A percentile compares a stretch with the other conserved stretches of the same genome.
Conservation (phyloP, 2,329 filamentous ascomycete species). For the Botrytis elliptica region DNA sequence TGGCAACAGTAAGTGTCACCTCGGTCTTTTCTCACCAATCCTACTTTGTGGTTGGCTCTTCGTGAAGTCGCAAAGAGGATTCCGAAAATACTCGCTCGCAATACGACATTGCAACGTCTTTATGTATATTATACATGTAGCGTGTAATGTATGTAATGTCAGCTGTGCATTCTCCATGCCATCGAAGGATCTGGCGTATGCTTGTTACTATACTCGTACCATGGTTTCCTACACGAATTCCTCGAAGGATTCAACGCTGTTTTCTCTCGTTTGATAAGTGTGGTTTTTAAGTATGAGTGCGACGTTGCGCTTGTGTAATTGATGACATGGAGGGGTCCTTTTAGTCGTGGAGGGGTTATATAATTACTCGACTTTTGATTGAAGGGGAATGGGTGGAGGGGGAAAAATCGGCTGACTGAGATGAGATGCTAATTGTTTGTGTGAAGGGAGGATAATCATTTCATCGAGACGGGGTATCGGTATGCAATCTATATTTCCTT, state of each 20-base stretch:
- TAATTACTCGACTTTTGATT: not conserved
- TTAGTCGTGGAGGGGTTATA: not conserved
- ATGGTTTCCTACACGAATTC: not conserved
- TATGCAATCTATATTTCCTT: slow-evolving; percentile 16
- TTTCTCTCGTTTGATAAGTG: not conserved
- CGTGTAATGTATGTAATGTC: slow-evolving; percentile 4
- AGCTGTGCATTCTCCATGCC: slow-evolving; percentile 12
- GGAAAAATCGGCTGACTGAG: not conserved
- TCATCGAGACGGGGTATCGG: slow-evolving; percentile 40
- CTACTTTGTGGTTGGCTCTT: not conserved
- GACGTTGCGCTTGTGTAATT: slow-evolving; percentile 11
- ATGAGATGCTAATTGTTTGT: slow-evolving; percentile 3
- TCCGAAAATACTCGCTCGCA: not conserved
- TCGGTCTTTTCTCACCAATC: not conserved
- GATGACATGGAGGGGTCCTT: slow-evolving; percentile 14
- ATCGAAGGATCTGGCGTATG: slow-evolving; percentile 8
- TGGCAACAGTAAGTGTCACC: slow-evolving; percentile 28
- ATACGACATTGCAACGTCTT: slow-evolving; percentile 7
- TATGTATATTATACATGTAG: not conserved
- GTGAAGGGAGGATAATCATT: slow-evolving; percentile 40
- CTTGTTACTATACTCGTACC: not conserved
- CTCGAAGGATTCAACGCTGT: not conserved
- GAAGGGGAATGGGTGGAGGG: not conserved
- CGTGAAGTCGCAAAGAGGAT: not conserved
- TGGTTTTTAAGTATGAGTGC: not conserved